These are phyloP conservation scores for Saccharomyces pastorianus DNA, from an alignment of 1,139 yeast species.

Conservation along the genomic window DNA sequence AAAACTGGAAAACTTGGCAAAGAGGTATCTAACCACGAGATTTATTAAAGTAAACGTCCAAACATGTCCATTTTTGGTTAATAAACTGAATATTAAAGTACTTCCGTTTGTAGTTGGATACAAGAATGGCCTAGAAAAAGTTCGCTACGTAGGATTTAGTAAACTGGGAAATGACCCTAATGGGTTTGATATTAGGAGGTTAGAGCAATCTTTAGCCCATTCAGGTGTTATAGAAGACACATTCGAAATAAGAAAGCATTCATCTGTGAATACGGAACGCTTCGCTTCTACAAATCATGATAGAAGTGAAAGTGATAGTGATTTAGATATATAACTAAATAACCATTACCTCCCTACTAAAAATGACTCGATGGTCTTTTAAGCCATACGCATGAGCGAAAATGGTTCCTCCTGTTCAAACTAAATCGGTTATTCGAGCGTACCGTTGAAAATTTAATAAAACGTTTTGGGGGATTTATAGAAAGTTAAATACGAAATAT, in stretches of 20 bases:
- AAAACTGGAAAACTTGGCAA: conserved; percentile 42
- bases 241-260: conserved; percentile 1
- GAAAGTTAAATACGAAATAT: not conserved
- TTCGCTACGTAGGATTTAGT: conserved; percentile 61
- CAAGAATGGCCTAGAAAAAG: conserved; percentile 48
- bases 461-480: not conserved
- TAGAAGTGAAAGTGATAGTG: conserved; percentile 39
- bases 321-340: conserved; percentile 30
- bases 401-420: not conserved
- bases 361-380: not conserved
- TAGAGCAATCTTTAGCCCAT: conserved; percentile 40
- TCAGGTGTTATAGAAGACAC: conserved; percentile 25
- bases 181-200: conserved; percentile 36
- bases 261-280: not conserved
- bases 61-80: conserved; percentile 62
- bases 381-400: not conserved
- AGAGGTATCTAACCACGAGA: conserved; percentile 48
- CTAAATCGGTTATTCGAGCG: not conserved
- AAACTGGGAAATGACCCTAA: conserved; percentile 38
- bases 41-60: conserved; percentile 55
- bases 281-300: conserved; percentile 7
- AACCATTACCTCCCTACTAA: not conserved
- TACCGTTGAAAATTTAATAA: not conserved
- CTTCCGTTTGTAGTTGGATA: conserved; percentile 68
- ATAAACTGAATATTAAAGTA: conserved; percentile 53